A percentile compares a stretch with the other conserved stretches of the same genome.
Evolutionary conservation across 208 protist species (phyloP).

Genomic region (Endotrypanum monterogeii): DNA sequence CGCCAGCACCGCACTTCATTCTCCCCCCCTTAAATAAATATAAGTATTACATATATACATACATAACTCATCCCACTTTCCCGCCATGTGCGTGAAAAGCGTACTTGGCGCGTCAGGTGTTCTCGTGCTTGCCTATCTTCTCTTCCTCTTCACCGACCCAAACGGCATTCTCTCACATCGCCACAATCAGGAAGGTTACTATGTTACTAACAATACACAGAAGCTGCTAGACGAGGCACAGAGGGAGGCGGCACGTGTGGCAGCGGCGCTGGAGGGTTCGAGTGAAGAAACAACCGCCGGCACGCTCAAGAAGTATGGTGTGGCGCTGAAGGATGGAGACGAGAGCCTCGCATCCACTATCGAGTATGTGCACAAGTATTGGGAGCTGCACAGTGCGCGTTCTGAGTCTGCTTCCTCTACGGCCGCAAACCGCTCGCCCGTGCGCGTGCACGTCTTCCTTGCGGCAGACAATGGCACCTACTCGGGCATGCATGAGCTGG

Average conservation of each 20-base stretch:
- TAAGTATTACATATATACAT: too few species aligned
- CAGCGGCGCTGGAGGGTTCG: slow-evolving; percentile 11
- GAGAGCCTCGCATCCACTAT: slow-evolving; percentile 29
- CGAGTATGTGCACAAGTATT: slow-evolving; percentile 31
- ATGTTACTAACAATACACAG: slow-evolving; percentile 31
- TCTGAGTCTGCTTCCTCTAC: background rate
- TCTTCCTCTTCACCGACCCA: slow-evolving; percentile 25
- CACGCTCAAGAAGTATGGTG: slow-evolving; percentile 20
- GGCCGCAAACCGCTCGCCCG: slow-evolving; percentile 8
- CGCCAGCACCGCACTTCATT: too few species aligned
- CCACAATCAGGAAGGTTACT: slow-evolving; percentile 25
- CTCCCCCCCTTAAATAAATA: too few species aligned
- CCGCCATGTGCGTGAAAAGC: slow-evolving; percentile 15
- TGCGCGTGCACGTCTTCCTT: slow-evolving; percentile 52
- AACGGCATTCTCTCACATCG: slow-evolving; percentile 19
- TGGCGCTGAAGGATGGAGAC: slow-evolving; percentile 31
- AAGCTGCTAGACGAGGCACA: slow-evolving; percentile 32
- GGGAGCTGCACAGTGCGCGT: background rate
- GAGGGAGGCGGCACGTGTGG: slow-evolving; percentile 27
- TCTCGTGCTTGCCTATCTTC: slow-evolving; percentile 25
- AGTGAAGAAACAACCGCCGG: slow-evolving; percentile 3
- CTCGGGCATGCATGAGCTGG: slow-evolving; percentile 56
- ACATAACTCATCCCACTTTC: background rate
- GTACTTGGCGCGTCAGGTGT: slow-evolving; percentile 16
- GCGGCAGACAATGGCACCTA: slow-evolving; percentile 59